phyloP scores from a whole-genome alignment of 768 basidiomycete species.

The Pulveroboletus ravenelii region DNA sequence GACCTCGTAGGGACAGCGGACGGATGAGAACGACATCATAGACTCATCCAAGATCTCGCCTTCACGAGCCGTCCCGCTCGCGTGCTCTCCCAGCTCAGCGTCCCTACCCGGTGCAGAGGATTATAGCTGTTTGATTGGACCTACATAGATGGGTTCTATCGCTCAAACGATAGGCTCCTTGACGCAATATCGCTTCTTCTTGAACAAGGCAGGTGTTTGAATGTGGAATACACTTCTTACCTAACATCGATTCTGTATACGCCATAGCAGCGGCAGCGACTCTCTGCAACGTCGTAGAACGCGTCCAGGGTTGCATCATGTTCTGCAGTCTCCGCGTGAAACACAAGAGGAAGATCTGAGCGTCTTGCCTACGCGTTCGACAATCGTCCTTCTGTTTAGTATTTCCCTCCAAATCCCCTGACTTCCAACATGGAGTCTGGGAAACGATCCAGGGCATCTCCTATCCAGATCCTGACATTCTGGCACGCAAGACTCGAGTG shows the following conservation, averaged over 20 bases:
- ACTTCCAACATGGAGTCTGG: constrained; percentile 36
- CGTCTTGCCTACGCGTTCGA: constrained; percentile 24
- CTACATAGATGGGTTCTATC: constrained; percentile 57
- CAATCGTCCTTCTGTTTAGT: constrained; percentile 41
- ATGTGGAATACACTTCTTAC: constrained; percentile 46
- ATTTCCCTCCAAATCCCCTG: constrained; percentile 31
- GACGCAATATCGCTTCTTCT: constrained; percentile 51
- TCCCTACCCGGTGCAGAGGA: constrained; percentile 44
- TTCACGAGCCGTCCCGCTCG: constrained; percentile 30
- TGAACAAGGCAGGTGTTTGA: constrained; percentile 24
- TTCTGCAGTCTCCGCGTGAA: constrained; percentile 35
- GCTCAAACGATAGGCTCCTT: constrained; percentile 56
- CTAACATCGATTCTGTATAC: too few species aligned
- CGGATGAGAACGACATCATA: constrained; percentile 42
- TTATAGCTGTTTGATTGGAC: constrained; percentile 47
- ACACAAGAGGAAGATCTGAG: constrained; percentile 32
- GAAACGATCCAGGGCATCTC: constrained; percentile 46
- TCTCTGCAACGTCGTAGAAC: too few species aligned
- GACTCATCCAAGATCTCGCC: constrained; percentile 45
- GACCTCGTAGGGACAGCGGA: constrained; percentile 47
- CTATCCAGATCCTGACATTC: constrained; percentile 51
- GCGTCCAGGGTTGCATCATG: too few species aligned
- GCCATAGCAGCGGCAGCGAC: too few species aligned
- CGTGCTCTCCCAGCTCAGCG: constrained; percentile 48
- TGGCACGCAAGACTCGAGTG: constrained; percentile 39